Conservation (phyloP, 2,329 filamentous ascomycete species). For the Mycocentrospora acerina region DNA sequence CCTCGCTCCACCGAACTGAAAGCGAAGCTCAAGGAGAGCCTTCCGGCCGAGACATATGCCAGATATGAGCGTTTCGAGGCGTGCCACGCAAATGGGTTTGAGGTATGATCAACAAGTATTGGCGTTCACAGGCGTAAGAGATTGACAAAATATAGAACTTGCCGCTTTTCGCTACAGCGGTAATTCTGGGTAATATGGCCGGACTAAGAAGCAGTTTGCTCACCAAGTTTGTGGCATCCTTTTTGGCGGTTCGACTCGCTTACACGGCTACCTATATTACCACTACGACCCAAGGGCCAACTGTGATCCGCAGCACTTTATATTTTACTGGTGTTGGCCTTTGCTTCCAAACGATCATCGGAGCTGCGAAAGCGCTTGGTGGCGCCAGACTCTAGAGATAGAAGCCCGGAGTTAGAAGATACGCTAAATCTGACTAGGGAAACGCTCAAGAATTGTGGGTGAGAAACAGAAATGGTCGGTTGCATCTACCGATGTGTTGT, state of each 20-base stretch:
- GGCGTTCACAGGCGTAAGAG: neutral
- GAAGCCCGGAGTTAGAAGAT: no score
- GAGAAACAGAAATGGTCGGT: no score
- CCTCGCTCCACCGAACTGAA: slow-evolving; percentile 42
- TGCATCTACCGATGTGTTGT: no score
- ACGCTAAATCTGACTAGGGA: no score
- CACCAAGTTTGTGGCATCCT: slow-evolving; percentile 39
- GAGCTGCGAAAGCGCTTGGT: slow-evolving; percentile 25
- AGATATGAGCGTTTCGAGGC: slow-evolving; percentile 49
- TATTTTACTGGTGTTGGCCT: slow-evolving; percentile 20
- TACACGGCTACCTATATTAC: slow-evolving; percentile 45
- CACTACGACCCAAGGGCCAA: slow-evolving; percentile 24
- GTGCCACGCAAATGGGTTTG: slow-evolving; percentile 50
- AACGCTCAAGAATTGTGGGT: no score
- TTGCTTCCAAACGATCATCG: slow-evolving; percentile 24
- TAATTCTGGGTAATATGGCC: slow-evolving; percentile 48
- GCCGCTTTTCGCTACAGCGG: slow-evolving; percentile 47
- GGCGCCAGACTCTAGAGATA: neutral
- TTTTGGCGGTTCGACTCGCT: slow-evolving; percentile 37
- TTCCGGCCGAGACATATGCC: slow-evolving; percentile 41
- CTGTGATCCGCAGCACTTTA: slow-evolving; percentile 18
- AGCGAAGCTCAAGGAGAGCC: slow-evolving; percentile 38
- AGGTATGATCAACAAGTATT: slow-evolving; percentile 18
- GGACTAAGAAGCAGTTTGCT: slow-evolving; percentile 36
- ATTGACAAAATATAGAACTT: slow-evolving; percentile 31